Base-by-base conservation (phyloP, 192 early-diverging fungal genomes). In the Allomyces macrogynus region DNA sequence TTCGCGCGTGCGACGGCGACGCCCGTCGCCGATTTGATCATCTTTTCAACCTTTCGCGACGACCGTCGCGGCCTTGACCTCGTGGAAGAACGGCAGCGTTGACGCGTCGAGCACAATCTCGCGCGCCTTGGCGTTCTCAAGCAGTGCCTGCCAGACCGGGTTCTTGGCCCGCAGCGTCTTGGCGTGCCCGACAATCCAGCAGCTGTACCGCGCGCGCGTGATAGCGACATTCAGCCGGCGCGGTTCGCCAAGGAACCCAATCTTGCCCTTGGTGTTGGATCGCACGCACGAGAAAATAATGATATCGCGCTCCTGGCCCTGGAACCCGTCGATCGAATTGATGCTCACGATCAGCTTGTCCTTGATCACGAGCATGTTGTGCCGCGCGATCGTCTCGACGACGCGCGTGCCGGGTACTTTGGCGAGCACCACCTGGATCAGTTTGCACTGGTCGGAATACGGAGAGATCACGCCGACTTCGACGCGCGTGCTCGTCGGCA, bases 291-390 rank as follows among this genome's bases (percentile, higher is more conserved):
- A 94, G 65, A 98, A 89, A 61, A 98, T 91, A 26, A 98, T 89
- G 43, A 96, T 88, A 23, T 95, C 95, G 70, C 95, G 95, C 69
- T 96, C 93, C 73, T 94, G 89, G 8, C 93, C 95, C 75, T 98
- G 93, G 69, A 98, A 98, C 12, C 92, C 93, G 72, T 97, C 92
- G 7, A 40, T 40, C 32, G 32, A 40, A 40, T 40, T 40, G 32
- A 40, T 40, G 32, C 32, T 40, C 4, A 40, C 32, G 8, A 40
- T 40, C 32, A 40, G 32, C 32, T 40, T 40, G 32, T 40, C 8
- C 5, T 40, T 40, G 32, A 40, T 40, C 32, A 40, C 32, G 7
- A 40, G 4, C 22, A 95, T 89, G 1, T 92, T 96, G 70, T 95
- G 92, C 68, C 95, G 86, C 68, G 95, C 92, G 7, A 95, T 83